Conservation (phyloP, 441 rosid species). For the Flueggea neowawraea region DNA sequence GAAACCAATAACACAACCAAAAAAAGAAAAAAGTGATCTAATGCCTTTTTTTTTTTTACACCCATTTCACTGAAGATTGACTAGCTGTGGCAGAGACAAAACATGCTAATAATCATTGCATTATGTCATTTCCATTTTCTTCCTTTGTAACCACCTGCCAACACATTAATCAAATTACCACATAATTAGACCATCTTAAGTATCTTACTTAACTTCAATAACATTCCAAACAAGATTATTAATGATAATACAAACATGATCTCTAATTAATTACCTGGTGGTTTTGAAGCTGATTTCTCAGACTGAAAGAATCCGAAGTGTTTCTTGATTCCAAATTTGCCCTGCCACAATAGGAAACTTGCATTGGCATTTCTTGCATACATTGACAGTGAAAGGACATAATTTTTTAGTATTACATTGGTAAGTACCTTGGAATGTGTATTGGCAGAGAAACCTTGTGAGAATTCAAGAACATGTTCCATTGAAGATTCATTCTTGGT, state of each 20-base stretch:
- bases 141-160: conserved; percentile 42
- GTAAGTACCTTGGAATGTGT: conserved; percentile 36
- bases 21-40: conserved; percentile 29
- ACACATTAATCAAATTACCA: background rate
- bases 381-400: conserved; percentile 1
- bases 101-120: conserved; percentile 11
- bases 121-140: conserved; percentile 37
- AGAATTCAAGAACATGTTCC: conserved; percentile 32
- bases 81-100: conserved; percentile 21
- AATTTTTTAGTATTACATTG: background rate
- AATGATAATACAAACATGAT: too few relatives aligned
- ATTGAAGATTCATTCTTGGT: conserved; percentile 30
- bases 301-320: conserved; percentile 39
- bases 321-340: conserved; percentile 34
- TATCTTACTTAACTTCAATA: too few relatives aligned
- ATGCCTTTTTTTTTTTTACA: conserved; percentile 7
- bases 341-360: conserved; percentile 25
- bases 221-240: too few relatives aligned
- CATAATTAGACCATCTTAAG: background rate
- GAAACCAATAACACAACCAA: conserved; percentile 8
- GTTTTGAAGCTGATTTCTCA: conserved; percentile 34
- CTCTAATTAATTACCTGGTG: conserved; percentile 20
- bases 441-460: conserved; percentile 42
- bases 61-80: conserved; percentile 15
- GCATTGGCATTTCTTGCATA: background rate